phyloP scores from a whole-genome alignment of 768 basidiomycete species.

The Kwoniella mangroviensis region DNA sequence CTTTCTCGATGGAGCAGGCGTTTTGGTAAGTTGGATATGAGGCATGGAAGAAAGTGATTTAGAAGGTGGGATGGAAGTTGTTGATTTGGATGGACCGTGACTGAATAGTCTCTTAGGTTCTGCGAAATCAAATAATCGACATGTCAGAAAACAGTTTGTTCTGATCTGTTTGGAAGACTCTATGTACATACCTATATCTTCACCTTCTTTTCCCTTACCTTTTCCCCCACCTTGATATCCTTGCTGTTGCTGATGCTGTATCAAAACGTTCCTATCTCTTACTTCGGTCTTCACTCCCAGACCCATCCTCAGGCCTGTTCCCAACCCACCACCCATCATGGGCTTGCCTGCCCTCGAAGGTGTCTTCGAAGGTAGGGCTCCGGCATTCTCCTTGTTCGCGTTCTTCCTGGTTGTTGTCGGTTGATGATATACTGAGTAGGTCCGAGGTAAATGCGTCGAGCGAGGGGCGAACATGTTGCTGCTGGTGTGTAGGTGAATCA shows the following conservation, averaged over 20 bases:
- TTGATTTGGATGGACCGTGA: slow-evolving; percentile 28
- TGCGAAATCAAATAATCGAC: slow-evolving; percentile 5
- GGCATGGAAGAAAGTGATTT: slow-evolving; percentile 43
- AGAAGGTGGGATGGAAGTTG: slow-evolving; percentile 33
- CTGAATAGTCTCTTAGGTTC: slow-evolving; percentile 49
- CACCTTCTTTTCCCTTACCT: slow-evolving; percentile 40
- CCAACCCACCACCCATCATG: slow-evolving; percentile 3
- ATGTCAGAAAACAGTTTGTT: not conserved
- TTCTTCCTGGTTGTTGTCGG: slow-evolving; percentile 38
- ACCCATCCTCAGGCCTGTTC: slow-evolving; percentile 26
- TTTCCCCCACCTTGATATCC: slow-evolving; percentile 9
- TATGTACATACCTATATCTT: slow-evolving; percentile 53
- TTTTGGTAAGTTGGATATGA: slow-evolving; percentile 22
- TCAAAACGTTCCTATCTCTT: slow-evolving; percentile 42
- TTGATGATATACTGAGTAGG: slow-evolving; percentile 20
- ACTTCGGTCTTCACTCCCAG: slow-evolving; percentile 42
- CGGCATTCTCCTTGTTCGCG: slow-evolving; percentile 47
- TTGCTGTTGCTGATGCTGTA: not conserved
- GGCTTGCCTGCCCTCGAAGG: slow-evolving; percentile 37
- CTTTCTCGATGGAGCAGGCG: slow-evolving; percentile 21
- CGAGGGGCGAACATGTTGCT: slow-evolving; percentile 45
- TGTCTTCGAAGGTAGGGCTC: slow-evolving; percentile 44
- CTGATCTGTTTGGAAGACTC: too few species aligned
- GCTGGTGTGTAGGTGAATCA: not conserved
- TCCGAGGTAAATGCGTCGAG: slow-evolving; percentile 32